Evolutionary conservation across 805 yeast species (phyloP).

Genomic region (Torulaspora indica): DNA sequence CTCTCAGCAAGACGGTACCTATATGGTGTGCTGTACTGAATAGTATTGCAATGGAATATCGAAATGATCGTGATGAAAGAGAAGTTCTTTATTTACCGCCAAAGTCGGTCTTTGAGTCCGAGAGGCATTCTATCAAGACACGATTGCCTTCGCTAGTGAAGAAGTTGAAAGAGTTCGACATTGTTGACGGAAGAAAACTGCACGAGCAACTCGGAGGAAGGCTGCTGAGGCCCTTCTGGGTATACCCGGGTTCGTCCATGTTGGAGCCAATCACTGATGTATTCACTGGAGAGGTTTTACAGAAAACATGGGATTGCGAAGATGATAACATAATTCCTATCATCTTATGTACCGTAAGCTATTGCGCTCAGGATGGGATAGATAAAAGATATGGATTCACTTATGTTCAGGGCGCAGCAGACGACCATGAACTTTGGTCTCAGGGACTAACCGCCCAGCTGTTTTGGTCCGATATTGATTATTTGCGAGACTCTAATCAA

Average conservation of each 20-base stretch:
- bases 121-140: slow-evolving; percentile 46
- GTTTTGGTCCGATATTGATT: slow-evolving; percentile 49
- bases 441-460: slow-evolving; percentile 47
- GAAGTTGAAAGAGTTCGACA: slow-evolving; percentile 40
- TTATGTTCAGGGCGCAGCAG: slow-evolving; percentile 92
- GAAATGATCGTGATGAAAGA: slow-evolving; percentile 3
- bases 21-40: slow-evolving; percentile 87
- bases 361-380: slow-evolving; percentile 55
- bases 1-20: slow-evolving; percentile 80
- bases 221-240: slow-evolving; percentile 62
- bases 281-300: slow-evolving; percentile 31
- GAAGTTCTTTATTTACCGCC: slow-evolving; percentile 47
- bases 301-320: slow-evolving; percentile 36
- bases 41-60: slow-evolving; percentile 42
- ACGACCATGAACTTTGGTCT: slow-evolving; percentile 88
- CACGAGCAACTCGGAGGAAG: slow-evolving; percentile 36
- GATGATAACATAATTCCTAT: slow-evolving; percentile 41
- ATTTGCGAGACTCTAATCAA: slow-evolving; percentile 26
- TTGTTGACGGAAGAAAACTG: slow-evolving; percentile 38
- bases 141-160: slow-evolving; percentile 47
- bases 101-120: slow-evolving; percentile 52
- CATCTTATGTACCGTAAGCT: slow-evolving; percentile 58
- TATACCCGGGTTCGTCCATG: slow-evolving; percentile 48
- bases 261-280: slow-evolving; percentile 23
- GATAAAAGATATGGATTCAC: slow-evolving; percentile 44